Conservation (phyloP, 768 basidiomycete genomes). For the Fistulinella prunicolor region DNA sequence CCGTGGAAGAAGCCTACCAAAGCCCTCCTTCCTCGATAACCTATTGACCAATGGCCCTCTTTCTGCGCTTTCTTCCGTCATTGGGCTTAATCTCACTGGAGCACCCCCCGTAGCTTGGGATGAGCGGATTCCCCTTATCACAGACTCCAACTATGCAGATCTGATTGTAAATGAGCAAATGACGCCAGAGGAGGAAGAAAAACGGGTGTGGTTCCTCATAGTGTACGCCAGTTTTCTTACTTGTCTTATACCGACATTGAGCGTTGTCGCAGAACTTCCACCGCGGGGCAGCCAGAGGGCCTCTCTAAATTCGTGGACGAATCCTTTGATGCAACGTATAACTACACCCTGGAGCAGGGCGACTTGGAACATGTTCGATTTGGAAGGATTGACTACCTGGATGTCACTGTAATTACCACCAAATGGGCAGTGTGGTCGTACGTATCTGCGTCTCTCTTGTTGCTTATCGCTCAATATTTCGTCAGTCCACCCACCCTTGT, state of each 20-base stretch:
- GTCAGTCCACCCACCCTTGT: slow-evolving; percentile 75
- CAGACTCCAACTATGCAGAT: slow-evolving; percentile 76
- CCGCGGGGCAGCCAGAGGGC: slow-evolving; percentile 57
- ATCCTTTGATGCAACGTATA: slow-evolving; percentile 72
- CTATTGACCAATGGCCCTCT: slow-evolving; percentile 54
- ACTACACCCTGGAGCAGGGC: slow-evolving; percentile 52
- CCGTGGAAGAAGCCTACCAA: slow-evolving; percentile 10
- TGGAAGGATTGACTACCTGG: slow-evolving; percentile 85
- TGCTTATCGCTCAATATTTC: slow-evolving; percentile 1
- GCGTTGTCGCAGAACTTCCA: slow-evolving; percentile 46
- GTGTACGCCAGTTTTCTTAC: slow-evolving; percentile 49
- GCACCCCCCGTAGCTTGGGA: slow-evolving; percentile 54
- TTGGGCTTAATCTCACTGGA: slow-evolving; percentile 75
- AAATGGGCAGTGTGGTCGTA: slow-evolving; percentile 87
- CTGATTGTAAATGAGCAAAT: slow-evolving; percentile 69
- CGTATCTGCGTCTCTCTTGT: slow-evolving; percentile 25
- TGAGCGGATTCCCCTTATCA: slow-evolving; percentile 70
- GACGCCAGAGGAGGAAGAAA: slow-evolving; percentile 57
- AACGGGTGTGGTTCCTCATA: slow-evolving; percentile 74
- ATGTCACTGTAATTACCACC: slow-evolving; percentile 79
- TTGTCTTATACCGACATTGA: neutral
- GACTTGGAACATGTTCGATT: slow-evolving; percentile 74
- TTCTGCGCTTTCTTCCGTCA: slow-evolving; percentile 47
- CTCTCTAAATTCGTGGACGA: slow-evolving; percentile 69
- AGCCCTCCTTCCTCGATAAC: slow-evolving; percentile 29